Evolutionary conservation across 177 flowering plant genomes (phyloP).

Genomic region (Tripterygium wilfordii): DNA sequence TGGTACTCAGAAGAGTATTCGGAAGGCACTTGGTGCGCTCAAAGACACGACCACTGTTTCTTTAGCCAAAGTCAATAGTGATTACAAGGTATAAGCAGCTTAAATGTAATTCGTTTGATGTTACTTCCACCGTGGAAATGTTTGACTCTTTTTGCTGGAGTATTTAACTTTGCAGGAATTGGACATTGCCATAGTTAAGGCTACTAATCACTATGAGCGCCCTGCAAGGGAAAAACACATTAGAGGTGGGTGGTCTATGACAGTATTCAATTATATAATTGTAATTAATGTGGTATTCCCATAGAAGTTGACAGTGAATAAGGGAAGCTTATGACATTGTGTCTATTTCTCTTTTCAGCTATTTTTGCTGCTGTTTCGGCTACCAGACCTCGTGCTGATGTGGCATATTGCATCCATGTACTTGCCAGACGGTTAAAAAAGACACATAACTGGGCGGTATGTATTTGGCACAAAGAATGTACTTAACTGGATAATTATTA

Average conservation of each 20-base stretch:
- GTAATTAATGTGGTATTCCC: not conserved
- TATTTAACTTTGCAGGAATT: conserved; percentile 27
- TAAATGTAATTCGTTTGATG: not conserved
- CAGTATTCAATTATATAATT: not conserved
- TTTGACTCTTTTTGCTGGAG: not conserved
- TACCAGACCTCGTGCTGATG: conserved; percentile 51
- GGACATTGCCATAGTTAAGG: conserved; percentile 55
- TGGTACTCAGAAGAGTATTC: conserved; percentile 79
- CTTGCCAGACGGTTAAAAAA: conserved; percentile 29
- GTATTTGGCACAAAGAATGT: not conserved
- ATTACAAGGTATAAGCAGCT: conserved; percentile 37
- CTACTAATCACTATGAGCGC: conserved; percentile 53
- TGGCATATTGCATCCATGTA: conserved; percentile 50
- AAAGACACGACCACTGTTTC: conserved; percentile 52
- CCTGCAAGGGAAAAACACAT: conserved; percentile 52
- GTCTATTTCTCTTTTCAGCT: conserved; percentile 24
- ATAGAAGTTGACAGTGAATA: not conserved
- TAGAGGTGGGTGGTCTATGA: conserved; percentile 27
- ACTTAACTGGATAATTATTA: too few species aligned
- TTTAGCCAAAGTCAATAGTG: conserved; percentile 52
- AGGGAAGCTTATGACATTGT: not conserved
- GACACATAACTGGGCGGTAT: conserved; percentile 23
- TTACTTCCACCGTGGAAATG: conserved; percentile 3
- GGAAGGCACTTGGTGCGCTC: conserved; percentile 44
- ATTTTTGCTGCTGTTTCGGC: conserved; percentile 48